Conservation (phyloP, 768 basidiomycete species). For the Cyathus striatus region DNA sequence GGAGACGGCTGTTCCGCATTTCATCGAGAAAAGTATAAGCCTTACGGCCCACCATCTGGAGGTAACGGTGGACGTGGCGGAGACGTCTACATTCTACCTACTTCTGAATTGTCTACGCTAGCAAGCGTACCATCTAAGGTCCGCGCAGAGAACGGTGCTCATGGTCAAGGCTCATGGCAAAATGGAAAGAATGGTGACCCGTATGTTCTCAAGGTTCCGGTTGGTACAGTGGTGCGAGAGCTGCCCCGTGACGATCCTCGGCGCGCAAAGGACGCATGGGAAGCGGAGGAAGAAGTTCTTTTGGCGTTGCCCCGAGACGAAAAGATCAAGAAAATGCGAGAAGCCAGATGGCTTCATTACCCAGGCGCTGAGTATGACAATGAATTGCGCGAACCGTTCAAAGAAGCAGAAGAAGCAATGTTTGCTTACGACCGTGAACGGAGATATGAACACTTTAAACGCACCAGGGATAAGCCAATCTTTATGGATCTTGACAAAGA, state of each 20-base stretch:
- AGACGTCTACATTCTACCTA: constrained; percentile 80
- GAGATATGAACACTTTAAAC: constrained; percentile 39
- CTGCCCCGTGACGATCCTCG: constrained; percentile 62
- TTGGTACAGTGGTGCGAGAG: constrained; percentile 87
- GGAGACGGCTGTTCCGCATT: constrained; percentile 93
- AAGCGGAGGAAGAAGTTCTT: constrained; percentile 60
- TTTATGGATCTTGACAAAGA: constrained; percentile 59
- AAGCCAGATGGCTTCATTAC: constrained; percentile 76
- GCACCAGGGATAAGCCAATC: constrained; percentile 37
- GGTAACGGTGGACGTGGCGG: constrained; percentile 91
- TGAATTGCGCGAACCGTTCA: constrained; percentile 57
- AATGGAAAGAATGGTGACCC: constrained; percentile 77
- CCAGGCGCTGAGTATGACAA: constrained; percentile 63
- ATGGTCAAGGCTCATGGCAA: constrained; percentile 84
- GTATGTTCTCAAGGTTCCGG: constrained; percentile 72
- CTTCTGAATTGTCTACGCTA: constrained; percentile 73
- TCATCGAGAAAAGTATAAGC: constrained; percentile 82
- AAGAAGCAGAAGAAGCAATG: constrained; percentile 60
- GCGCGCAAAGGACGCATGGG: constrained; percentile 64
- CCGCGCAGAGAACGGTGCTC: constrained; percentile 57
- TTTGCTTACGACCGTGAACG: constrained; percentile 60
- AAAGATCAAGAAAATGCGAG: constrained; percentile 55
- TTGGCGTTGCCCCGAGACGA: constrained; percentile 42
- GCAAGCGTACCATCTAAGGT: constrained; percentile 65
- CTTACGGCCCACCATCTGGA: constrained; percentile 86